These are phyloP conservation scores for Boletus sp. DNA, from an alignment of 1,284 basidiomycete species.

Conservation along the genomic window DNA sequence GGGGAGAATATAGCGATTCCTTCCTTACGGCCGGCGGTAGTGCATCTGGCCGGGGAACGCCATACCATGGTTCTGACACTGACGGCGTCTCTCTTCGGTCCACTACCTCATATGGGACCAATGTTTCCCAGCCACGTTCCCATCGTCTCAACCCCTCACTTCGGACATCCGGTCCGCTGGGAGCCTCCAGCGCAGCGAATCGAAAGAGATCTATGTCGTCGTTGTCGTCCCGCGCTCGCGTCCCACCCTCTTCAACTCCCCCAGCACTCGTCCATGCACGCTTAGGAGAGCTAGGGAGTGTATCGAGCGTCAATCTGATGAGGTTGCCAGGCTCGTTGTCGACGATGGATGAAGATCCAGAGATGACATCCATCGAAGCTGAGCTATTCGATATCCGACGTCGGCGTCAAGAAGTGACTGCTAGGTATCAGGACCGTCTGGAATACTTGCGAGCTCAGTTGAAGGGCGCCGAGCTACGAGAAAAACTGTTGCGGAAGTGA, in stretches of 20 bases:
- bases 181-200: constrained; percentile 17
- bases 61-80: constrained; percentile 29
- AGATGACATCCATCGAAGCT: constrained; percentile 32
- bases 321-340: constrained; percentile 49
- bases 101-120: constrained; percentile 32
- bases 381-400: constrained; percentile 61
- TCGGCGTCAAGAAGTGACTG: constrained; percentile 57
- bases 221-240: constrained; percentile 40
- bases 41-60: constrained; percentile 31
- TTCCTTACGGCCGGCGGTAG: constrained; percentile 25
- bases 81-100: constrained; percentile 31
- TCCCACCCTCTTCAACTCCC: constrained; percentile 17
- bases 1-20: constrained; percentile 25
- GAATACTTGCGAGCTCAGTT: constrained; percentile 67
- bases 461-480: constrained; percentile 70
- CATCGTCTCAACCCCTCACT: constrained; percentile 30
- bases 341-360: constrained; percentile 37
- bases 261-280: constrained; percentile 21
- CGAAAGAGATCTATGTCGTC: constrained; percentile 52
- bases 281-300: constrained; percentile 36
- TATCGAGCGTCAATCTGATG: constrained; percentile 44
- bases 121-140: constrained; percentile 33
- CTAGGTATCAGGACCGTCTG: constrained; percentile 60
- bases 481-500: constrained; percentile 59
- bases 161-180: constrained; percentile 17